Conservation (phyloP, 225 moss, liverwort and hornwort species). For the Neckera pumila region DNA sequence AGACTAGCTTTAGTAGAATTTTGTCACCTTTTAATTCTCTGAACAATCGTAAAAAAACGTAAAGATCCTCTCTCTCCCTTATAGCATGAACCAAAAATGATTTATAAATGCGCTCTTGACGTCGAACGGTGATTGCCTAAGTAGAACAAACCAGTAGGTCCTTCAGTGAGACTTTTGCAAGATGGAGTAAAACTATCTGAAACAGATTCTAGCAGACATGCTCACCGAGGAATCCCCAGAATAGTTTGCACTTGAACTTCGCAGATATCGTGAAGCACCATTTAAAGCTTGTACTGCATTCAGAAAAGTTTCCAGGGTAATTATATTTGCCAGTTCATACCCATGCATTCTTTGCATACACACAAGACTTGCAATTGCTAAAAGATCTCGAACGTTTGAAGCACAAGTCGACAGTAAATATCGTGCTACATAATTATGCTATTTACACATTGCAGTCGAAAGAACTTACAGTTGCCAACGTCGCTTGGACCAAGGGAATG, state of each 20-base stretch:
- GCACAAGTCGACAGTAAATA: background rate
- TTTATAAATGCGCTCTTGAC: background rate
- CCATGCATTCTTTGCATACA: background rate
- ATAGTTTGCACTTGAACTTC: conserved; percentile 28
- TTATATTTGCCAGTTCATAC: background rate
- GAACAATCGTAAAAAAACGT: background rate
- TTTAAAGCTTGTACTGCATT: conserved; percentile 24
- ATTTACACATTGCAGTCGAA: background rate
- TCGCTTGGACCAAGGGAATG: conserved; percentile 29
- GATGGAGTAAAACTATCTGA: background rate
- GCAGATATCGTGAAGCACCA: conserved; percentile 6
- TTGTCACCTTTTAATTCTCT: background rate
- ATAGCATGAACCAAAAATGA: background rate
- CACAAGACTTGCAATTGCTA: background rate
- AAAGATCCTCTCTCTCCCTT: background rate
- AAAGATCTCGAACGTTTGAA: background rate
- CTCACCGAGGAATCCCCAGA: conserved; percentile 32
- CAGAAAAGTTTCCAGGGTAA: background rate
- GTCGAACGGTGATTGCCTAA: background rate
- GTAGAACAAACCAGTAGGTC: background rate
- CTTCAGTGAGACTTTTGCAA: background rate
- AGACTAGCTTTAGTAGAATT: background rate
- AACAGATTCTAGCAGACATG: background rate
- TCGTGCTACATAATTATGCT: background rate
- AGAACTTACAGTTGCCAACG: conserved; percentile 23